Evolutionary conservation across 352 stramenopile species (phyloP), one percentile per base, ranked within the genome.

Genomic region (Globisporangium nunn): DNA sequence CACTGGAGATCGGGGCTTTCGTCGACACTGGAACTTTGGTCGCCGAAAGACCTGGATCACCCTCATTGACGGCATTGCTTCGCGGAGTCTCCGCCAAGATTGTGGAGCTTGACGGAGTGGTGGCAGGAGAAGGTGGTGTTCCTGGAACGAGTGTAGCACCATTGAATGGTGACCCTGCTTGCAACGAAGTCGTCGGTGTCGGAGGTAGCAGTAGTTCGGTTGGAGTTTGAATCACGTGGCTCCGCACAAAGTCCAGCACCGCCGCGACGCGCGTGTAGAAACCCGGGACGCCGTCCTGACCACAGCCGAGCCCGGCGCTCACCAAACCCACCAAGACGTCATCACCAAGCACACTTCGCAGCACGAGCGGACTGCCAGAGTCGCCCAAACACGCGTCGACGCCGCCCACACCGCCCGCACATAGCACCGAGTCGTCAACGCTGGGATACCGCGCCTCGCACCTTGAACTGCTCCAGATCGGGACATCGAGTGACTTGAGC

Each of bases 341-440:
- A 23, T 23, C 23, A 23, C 23, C 23, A 17, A 52, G n/a, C 12
- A 57, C 5, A 6, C 6, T 48, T 6, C 31, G 28, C 12, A 58
- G 18, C 0, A 56, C 50, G 28, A 62, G 56, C 48, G 56, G 48
- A 35, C 56, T 62, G 15, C 39, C 56, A 1, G 37, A 41, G 33
- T 57, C 48, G 0, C 48, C 47, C 1, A 3, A 15, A 7, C 56
- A 57, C 8, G 47, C 56, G 37, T 62, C 56, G 7, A 18, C 17
- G n/a, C 6, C 35, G 2, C 14, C 1, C 1, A 15, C 29, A 1
- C 47, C 35, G 1, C 48, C 56, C 1, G 56, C 50, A 18, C 48
- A 62, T 6, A 62, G 29, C 31, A 56, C 29, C 29, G 29, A 50
- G 18, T 45, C 29, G 39, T 62, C 37, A 4, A 56, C 11, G 12